Conservation (phyloP, 164 flowering plant genomes). For the Buxus sempervirens region DNA sequence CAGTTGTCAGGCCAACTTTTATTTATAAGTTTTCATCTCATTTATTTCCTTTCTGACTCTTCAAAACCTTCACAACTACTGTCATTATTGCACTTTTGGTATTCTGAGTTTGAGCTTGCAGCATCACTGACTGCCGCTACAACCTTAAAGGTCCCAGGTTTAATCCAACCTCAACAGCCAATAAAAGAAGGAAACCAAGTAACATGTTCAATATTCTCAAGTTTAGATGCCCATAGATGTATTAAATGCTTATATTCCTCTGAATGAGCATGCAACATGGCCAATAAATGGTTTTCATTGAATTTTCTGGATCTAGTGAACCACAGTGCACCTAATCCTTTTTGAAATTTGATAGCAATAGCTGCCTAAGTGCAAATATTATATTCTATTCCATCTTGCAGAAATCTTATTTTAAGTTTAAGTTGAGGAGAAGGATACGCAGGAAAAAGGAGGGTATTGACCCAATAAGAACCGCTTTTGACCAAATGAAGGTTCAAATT, state of each 20-base stretch:
- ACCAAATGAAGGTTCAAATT: slow-evolving; percentile 77
- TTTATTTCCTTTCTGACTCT: too few species aligned
- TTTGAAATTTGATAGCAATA: background rate
- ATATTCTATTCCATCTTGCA: slow-evolving; percentile 36
- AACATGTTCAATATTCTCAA: background rate
- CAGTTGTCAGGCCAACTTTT: background rate
- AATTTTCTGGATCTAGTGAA: slow-evolving; percentile 2
- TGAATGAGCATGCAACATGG: background rate
- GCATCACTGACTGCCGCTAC: background rate
- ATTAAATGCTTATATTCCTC: background rate
- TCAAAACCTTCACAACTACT: background rate
- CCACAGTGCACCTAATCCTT: slow-evolving; percentile 7
- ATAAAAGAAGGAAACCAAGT: too few species aligned
- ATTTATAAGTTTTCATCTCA: background rate
- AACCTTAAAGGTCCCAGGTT: too few species aligned
- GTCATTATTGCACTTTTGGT: background rate
- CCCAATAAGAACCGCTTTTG: slow-evolving; percentile 89
- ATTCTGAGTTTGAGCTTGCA: background rate
- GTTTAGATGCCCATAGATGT: background rate
- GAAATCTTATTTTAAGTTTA: slow-evolving; percentile 46
- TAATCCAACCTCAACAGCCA: too few species aligned
- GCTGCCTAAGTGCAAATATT: slow-evolving; percentile 11
- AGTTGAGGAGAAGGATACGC: slow-evolving; percentile 28
- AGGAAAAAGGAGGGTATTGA: slow-evolving; percentile 71
- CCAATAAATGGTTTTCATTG: background rate